A percentile compares a stretch with the other conserved stretches of the same genome.
phyloP scores from a whole-genome alignment of 352 stramenopile species.

The Peronospora farinosa region DNA sequence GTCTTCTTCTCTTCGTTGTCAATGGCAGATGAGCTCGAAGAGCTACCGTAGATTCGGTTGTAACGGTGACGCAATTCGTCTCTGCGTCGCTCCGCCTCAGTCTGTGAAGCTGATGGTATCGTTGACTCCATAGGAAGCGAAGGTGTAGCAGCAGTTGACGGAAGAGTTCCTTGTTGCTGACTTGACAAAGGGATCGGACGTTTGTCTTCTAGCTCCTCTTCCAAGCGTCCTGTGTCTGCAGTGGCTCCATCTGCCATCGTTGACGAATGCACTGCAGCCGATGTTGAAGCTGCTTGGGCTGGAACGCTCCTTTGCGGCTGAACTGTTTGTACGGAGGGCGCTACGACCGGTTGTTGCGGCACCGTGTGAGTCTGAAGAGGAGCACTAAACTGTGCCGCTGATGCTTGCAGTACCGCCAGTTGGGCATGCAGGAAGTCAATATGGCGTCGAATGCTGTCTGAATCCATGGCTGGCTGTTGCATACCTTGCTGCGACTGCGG shows the following conservation, averaged over 20 bases:
- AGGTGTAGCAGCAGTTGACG: slow-evolving; percentile 2
- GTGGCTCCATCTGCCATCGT: not conserved
- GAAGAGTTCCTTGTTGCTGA: slow-evolving; percentile 7
- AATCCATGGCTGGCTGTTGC: slow-evolving; percentile 31
- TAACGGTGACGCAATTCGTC: slow-evolving; percentile 53
- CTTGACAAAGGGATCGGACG: slow-evolving; percentile 13
- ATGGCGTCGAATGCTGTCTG: slow-evolving; percentile 43
- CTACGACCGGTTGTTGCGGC: slow-evolving; percentile 10
- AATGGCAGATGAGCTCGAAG: slow-evolving; percentile 13
- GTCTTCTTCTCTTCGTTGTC: slow-evolving; percentile 38
- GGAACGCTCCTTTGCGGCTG: slow-evolving; percentile 4
- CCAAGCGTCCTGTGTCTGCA: not conserved
- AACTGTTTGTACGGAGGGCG: slow-evolving; percentile 4
- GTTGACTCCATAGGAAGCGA: slow-evolving; percentile 29
- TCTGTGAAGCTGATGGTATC: slow-evolving; percentile 35
- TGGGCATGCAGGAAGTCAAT: slow-evolving; percentile 49
- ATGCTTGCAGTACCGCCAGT: slow-evolving; percentile 42
- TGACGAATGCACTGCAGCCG: slow-evolving; percentile 3
- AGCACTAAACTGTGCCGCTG: slow-evolving; percentile 20
- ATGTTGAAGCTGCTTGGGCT: slow-evolving; percentile 6
- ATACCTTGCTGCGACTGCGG: slow-evolving; percentile 20
- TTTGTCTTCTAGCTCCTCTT: slow-evolving; percentile 43
- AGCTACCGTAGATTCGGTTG: slow-evolving; percentile 41
- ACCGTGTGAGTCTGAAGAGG: slow-evolving; percentile 10
- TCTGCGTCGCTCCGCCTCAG: slow-evolving; percentile 41